A percentile compares a stretch with the other conserved stretches of the same genome.
phyloP scores from a whole-genome alignment of 1,284 basidiomycete genomes.

The Athelia sp. region DNA sequence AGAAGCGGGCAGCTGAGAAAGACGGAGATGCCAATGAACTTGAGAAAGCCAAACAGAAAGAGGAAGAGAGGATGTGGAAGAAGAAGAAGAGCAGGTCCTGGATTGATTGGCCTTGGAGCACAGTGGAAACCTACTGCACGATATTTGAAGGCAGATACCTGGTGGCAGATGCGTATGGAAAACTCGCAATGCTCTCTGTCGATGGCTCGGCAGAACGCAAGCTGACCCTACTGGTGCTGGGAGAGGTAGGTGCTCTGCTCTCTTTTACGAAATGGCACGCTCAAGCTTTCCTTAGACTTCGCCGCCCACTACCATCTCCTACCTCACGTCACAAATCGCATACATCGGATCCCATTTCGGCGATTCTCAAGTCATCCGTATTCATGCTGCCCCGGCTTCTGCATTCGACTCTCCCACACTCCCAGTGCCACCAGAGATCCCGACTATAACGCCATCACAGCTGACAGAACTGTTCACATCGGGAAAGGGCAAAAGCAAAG shows the following conservation, averaged over 20 bases:
- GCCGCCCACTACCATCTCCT: slow-evolving; percentile 70
- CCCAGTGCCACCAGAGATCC: slow-evolving; percentile 42
- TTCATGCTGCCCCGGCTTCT: slow-evolving; percentile 42
- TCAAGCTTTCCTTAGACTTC: slow-evolving; percentile 49
- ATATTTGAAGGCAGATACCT: slow-evolving; percentile 39
- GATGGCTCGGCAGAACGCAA: slow-evolving; percentile 37
- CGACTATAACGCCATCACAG: slow-evolving; percentile 29
- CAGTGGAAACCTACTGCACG: slow-evolving; percentile 47
- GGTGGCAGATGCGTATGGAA: slow-evolving; percentile 77
- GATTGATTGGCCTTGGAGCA: slow-evolving; percentile 71
- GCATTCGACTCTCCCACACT: slow-evolving; percentile 41
- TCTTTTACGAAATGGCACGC: slow-evolving; percentile 2
- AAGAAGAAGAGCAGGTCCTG: slow-evolving; percentile 46
- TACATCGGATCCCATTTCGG: slow-evolving; percentile 84
- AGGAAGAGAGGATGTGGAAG: slow-evolving; percentile 46
- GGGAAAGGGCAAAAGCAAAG: slow-evolving; percentile 27
- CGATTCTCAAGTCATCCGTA: slow-evolving; percentile 72
- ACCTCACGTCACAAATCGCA: slow-evolving; percentile 69
- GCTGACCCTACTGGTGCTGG: slow-evolving; percentile 65
- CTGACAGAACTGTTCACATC: slow-evolving; percentile 22
- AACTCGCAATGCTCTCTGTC: slow-evolving; percentile 61
- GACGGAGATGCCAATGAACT: slow-evolving; percentile 34
- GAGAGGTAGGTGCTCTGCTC: slow-evolving; percentile 51
- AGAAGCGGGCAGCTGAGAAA: slow-evolving; percentile 29
- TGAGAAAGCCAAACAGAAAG: slow-evolving; percentile 47